These are phyloP conservation scores for Kazachstania psychrophila DNA, from an alignment of 805 yeast genomes.

Conservation along the genomic window DNA sequence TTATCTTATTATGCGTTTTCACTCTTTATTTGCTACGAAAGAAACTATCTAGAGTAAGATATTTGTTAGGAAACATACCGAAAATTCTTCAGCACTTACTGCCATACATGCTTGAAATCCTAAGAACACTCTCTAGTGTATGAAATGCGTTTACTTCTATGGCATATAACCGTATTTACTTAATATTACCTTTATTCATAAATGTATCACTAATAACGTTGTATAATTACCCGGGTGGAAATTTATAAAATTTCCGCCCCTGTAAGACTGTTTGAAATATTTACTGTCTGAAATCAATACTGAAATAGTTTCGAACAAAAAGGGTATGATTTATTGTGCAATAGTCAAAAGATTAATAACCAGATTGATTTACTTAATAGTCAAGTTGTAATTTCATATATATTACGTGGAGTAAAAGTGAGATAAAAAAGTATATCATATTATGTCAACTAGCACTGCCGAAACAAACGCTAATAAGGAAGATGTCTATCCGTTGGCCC, in stretches of 20 bases:
- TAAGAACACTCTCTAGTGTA: conserved; percentile 6
- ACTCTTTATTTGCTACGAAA: conserved; percentile 1
- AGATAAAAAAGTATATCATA: too few species aligned
- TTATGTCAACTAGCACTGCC: conserved; percentile 2
- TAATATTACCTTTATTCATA: not conserved
- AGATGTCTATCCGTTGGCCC: conserved; percentile 82
- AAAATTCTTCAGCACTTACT: not conserved
- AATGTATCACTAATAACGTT: not conserved
- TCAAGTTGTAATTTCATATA: too few species aligned
- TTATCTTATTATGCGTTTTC: not conserved
- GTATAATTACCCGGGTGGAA: too few species aligned
- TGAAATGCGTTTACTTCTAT: conserved; percentile 1
- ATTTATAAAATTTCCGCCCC: conserved; percentile 2
- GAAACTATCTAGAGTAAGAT: not conserved
- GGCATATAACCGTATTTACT: not conserved
- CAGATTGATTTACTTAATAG: too few species aligned
- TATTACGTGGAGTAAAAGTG: too few species aligned
- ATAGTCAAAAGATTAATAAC: too few species aligned
- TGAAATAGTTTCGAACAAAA: too few species aligned
- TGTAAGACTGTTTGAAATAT: too few species aligned
- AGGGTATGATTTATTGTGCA: too few species aligned
- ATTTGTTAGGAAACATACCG: not conserved
- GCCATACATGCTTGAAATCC: conserved; percentile 4
- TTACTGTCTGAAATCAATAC: too few species aligned
- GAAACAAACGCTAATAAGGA: conserved; percentile 20